These are phyloP conservation scores for Miscanthus sacchariflorus DNA, from an alignment of 202 grass and related monocot genomes.

Conservation along the genomic window DNA sequence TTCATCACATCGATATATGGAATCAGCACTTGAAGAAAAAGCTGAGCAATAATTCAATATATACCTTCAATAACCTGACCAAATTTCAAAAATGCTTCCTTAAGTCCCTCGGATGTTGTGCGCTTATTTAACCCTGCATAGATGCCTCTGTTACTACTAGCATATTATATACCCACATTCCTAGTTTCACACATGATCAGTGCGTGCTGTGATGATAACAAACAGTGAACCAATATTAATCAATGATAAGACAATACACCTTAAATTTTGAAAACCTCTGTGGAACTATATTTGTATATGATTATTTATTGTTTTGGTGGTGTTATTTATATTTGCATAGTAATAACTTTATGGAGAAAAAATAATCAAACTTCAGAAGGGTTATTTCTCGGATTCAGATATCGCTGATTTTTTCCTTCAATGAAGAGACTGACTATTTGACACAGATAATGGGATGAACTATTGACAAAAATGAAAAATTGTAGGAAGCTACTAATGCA, in stretches of 20 bases:
- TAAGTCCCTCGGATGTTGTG: conserved; percentile 55
- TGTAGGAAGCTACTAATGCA: background rate
- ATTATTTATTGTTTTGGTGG: background rate
- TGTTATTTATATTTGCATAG: background rate
- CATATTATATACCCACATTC: background rate
- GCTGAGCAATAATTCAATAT: conserved; percentile 25
- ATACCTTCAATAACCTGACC: conserved; percentile 62
- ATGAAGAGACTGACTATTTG: background rate
- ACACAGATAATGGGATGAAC: background rate
- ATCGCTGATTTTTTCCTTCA: background rate
- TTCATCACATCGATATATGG: background rate
- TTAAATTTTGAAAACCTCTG: background rate
- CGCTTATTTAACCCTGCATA: conserved; percentile 68
- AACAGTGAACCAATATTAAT: background rate
- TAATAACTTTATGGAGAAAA: background rate
- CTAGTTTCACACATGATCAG: background rate
- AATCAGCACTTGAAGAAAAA: background rate
- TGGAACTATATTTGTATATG: background rate
- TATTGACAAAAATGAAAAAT: background rate
- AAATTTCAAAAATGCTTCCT: conserved; percentile 64
- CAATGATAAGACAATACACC: background rate
- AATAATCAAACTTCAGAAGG: conserved; percentile 1
- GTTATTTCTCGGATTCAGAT: background rate
- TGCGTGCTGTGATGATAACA: background rate
- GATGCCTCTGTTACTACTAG: background rate